These are phyloP conservation scores for Dipodascus geniculatus DNA, from an alignment of 805 yeast species.

Conservation along the genomic window DNA sequence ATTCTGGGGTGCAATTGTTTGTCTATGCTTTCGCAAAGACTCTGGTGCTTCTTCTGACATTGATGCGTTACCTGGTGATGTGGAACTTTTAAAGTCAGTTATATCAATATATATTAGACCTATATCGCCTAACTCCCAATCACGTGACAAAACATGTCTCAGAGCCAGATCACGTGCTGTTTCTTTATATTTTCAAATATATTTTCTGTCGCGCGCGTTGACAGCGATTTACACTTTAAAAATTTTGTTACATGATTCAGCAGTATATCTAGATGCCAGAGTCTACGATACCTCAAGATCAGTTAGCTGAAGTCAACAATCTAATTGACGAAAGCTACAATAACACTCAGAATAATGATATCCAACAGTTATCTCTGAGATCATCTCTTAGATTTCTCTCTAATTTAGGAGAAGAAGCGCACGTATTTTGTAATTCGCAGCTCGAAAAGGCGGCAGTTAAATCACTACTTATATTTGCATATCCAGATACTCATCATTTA, in stretches of 20 bases:
- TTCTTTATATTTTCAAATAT: too few relatives aligned
- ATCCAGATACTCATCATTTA: not conserved
- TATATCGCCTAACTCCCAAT: not conserved
- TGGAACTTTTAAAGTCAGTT: not conserved
- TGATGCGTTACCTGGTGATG: not conserved
- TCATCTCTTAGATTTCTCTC: not conserved
- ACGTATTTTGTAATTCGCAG: not conserved
- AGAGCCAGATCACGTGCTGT: not conserved
- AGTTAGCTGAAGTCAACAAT: not conserved
- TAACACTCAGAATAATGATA: not conserved
- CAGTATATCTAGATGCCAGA: not conserved
- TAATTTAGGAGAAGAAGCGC: not conserved
- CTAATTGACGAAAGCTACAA: not conserved
- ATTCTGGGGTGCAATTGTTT: constrained; percentile 14
- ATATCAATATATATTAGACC: not conserved
- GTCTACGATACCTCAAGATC: constrained; percentile 1
- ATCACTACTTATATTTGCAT: not conserved
- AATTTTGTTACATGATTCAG: not conserved
- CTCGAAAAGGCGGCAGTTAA: not conserved
- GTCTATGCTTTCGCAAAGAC: constrained; percentile 20
- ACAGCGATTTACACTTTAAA: too few relatives aligned
- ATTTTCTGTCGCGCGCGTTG: too few relatives aligned
- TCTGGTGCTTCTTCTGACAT: constrained; percentile 11
- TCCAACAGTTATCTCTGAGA: not conserved
- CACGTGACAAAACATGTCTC: not conserved